phyloP scores from a whole-genome alignment of 2,329 filamentous ascomycete genomes.

The Gnomoniopsis smithogilvyi region DNA sequence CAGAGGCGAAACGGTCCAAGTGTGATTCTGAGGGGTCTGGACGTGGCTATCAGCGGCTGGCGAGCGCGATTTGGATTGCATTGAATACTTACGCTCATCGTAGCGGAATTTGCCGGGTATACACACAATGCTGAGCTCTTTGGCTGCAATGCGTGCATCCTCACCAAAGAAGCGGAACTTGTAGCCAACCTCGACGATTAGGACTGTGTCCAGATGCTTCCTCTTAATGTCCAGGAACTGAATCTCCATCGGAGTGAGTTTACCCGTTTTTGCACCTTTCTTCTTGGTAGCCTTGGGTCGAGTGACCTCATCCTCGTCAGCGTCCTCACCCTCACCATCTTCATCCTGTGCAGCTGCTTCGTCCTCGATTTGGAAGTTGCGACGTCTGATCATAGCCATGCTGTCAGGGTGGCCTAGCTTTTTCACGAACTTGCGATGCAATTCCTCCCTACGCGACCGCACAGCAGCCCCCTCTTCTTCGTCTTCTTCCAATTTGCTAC shows the following conservation, averaged over 20 bases:
- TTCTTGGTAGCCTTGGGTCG: constrained; percentile 51
- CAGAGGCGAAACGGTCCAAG: constrained; percentile 86
- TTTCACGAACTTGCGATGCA: constrained; percentile 84
- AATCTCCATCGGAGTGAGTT: constrained; percentile 90
- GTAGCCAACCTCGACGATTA: constrained; percentile 95
- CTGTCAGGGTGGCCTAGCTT: constrained; percentile 87
- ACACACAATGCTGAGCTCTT: constrained; percentile 90
- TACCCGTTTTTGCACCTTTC: constrained; percentile 67
- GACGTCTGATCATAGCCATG: constrained; percentile 62
- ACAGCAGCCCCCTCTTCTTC: constrained; percentile 40
- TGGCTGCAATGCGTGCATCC: constrained; percentile 84
- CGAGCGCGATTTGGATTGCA: too few species aligned
- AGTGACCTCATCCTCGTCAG: constrained; percentile 47
- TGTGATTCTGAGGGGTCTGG: constrained; percentile 85
- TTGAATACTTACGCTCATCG: constrained; percentile 67
- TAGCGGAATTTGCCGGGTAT: constrained; percentile 94
- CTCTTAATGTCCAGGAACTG: constrained; percentile 93
- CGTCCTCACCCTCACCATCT: constrained; percentile 57
- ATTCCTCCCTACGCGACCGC: constrained; percentile 59
- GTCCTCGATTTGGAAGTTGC: constrained; percentile 51
- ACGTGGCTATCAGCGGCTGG: not conserved
- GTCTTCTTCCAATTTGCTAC: constrained; percentile 39
- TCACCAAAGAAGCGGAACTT: constrained; percentile 98
- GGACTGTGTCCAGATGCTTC: constrained; percentile 81
- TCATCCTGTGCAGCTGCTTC: constrained; percentile 46